Conservation (phyloP, 2,329 filamentous ascomycete genomes). For the Huntiella bhutanensis region DNA sequence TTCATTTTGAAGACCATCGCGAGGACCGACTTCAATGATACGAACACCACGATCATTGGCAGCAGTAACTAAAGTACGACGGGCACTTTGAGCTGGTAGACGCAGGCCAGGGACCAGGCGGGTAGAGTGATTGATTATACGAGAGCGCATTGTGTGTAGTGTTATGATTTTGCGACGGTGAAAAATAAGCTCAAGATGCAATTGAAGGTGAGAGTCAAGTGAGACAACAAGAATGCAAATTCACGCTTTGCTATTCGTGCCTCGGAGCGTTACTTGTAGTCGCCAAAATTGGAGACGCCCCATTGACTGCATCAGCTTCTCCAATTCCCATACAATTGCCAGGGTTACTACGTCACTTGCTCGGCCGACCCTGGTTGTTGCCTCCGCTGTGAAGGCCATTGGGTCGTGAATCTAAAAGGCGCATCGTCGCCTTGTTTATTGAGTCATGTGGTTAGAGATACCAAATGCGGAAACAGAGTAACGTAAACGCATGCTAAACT, state of each 20-base stretch:
- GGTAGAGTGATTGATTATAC: neutral
- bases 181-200: too few species aligned
- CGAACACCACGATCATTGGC: conserved; percentile 27
- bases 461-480: too few species aligned
- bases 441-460: too few species aligned
- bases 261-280: neutral
- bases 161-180: neutral
- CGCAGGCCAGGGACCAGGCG: neutral
- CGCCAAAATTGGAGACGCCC: too few species aligned
- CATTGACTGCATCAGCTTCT: neutral
- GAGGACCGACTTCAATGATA: conserved; percentile 68
- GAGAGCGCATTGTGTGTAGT: neutral
- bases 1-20: conserved; percentile 79
- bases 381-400: too few species aligned
- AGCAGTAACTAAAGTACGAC: conserved; percentile 5
- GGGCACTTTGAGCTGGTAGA: neutral
- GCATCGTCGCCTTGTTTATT: too few species aligned
- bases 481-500: too few species aligned
- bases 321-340: neutral
- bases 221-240: too few species aligned
- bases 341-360: too few species aligned
- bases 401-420: too few species aligned
- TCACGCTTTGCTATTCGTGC: neutral
- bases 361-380: too few species aligned
- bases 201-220: too few species aligned